These are phyloP conservation scores for Serendipita indica DNA, from an alignment of 768 basidiomycete species.

Conservation along the genomic window DNA sequence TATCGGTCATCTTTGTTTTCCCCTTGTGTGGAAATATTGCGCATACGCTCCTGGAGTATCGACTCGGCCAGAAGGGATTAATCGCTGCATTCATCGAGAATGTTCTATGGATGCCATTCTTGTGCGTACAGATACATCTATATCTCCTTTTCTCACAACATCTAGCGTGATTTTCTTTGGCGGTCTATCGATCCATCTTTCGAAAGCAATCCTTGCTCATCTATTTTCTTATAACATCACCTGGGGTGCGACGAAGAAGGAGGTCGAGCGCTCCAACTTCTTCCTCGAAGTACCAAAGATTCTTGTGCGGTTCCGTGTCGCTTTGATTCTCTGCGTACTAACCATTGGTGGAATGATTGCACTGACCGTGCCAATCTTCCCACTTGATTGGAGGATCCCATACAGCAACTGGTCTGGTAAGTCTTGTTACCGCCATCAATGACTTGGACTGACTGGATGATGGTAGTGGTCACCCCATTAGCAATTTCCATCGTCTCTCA, in stretches of 20 bases:
- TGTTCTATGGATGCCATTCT: slow-evolving; percentile 28
- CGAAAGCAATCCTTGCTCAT: slow-evolving; percentile 40
- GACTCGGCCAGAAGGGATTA: slow-evolving; percentile 35
- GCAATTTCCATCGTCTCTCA: slow-evolving; percentile 9
- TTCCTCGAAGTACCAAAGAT: slow-evolving; percentile 80
- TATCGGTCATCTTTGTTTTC: slow-evolving; percentile 64
- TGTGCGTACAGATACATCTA: slow-evolving; percentile 19
- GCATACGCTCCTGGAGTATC: slow-evolving; percentile 58
- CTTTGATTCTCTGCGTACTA: slow-evolving; percentile 39
- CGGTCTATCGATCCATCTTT: slow-evolving; percentile 36
- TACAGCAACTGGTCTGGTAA: slow-evolving; percentile 53
- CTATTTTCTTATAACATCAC: slow-evolving; percentile 44
- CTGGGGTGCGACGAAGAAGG: slow-evolving; percentile 72
- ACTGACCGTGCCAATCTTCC: slow-evolving; percentile 33
- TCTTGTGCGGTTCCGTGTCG: slow-evolving; percentile 59
- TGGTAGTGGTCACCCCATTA: slow-evolving; percentile 18
- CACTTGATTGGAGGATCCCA: slow-evolving; percentile 47
- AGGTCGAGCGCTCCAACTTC: slow-evolving; percentile 78
- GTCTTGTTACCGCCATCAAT: slow-evolving; percentile 21
- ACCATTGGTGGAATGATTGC: slow-evolving; percentile 37
- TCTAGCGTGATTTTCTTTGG: slow-evolving; percentile 3
- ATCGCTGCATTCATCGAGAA: slow-evolving; percentile 22
- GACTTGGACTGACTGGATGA: not conserved
- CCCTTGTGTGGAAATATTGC: slow-evolving; percentile 59
- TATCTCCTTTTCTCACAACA: not conserved